These are phyloP conservation scores for Coemansia sp. DNA, from an alignment of 192 early-diverging fungal species.

Conservation along the genomic window DNA sequence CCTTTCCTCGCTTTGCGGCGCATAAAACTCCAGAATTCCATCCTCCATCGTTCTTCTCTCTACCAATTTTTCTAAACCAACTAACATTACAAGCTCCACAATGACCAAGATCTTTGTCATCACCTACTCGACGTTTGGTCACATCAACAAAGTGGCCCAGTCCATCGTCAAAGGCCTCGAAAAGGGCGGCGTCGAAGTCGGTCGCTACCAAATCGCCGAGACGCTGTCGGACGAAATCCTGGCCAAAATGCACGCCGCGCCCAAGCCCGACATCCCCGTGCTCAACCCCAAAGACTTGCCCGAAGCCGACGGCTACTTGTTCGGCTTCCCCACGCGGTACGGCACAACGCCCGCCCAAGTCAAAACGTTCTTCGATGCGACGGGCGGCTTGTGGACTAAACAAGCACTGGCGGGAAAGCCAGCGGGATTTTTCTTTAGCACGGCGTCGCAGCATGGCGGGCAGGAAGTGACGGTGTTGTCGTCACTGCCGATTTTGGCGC, in stretches of 20 bases:
- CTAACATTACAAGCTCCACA: not conserved
- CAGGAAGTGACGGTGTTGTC: conserved; percentile 74
- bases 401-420: conserved; percentile 69
- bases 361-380: conserved; percentile 69
- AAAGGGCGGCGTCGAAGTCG: conserved; percentile 53
- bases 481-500: conserved; percentile 66
- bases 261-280: conserved; percentile 60
- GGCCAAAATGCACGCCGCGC: conserved; percentile 65
- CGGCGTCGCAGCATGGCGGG: conserved; percentile 74
- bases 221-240: conserved; percentile 68
- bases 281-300: conserved; percentile 56
- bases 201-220: conserved; percentile 60
- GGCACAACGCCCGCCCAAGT: conserved; percentile 75
- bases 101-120: conserved; percentile 63
- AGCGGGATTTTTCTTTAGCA: conserved; percentile 73
- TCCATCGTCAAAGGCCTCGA: conserved; percentile 64
- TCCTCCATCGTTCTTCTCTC: not conserved
- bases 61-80: not conserved
- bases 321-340: conserved; percentile 72
- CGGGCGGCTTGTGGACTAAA: conserved; percentile 57
- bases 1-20: no score
- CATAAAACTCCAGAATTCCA: not conserved
- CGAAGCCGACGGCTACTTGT: conserved; percentile 67
- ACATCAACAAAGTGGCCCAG: conserved; percentile 69
- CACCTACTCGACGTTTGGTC: conserved; percentile 70